Conservation (phyloP, 345 rosid genomes). For the Eucalyptus regnans region DNA sequence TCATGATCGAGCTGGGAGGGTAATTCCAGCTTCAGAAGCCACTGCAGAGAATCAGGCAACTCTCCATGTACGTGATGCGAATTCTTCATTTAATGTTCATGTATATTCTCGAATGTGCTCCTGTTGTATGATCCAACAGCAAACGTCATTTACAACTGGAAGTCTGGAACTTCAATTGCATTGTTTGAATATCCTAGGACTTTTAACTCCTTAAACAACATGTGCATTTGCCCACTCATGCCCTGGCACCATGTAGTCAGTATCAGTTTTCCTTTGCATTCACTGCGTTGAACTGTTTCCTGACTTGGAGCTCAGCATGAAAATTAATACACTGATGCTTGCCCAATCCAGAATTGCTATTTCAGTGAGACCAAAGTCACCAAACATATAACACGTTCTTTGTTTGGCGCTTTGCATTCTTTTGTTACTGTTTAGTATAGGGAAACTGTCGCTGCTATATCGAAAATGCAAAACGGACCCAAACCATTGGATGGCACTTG, state of each 20-base stretch:
- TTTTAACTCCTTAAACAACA: not conserved
- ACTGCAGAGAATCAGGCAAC: slow-evolving; percentile 73
- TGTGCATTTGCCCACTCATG: not conserved
- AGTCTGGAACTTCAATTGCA: not conserved
- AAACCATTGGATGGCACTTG: not conserved
- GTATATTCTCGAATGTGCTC: not conserved
- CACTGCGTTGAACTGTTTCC: not conserved
- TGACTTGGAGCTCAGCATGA: not conserved
- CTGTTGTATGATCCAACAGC: not conserved
- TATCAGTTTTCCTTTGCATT: not conserved
- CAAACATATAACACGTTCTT: not conserved
- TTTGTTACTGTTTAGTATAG: not conserved
- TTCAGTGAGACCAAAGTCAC: not conserved
- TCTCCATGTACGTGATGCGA: slow-evolving; percentile 28
- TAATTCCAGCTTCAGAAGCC: slow-evolving; percentile 83
- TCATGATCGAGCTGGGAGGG: slow-evolving; percentile 46
- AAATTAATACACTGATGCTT: not conserved
- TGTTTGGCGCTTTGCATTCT: not conserved
- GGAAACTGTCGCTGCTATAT: not conserved
- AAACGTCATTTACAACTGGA: not conserved
- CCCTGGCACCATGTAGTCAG: not conserved
- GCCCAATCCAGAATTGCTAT: not conserved
- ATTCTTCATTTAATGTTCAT: not conserved
- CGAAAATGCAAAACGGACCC: not conserved
- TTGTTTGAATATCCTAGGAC: not conserved